Percentiles rank a stretch among this genome's conserved stretches.
Evolutionary conservation across 148 eudicot species (phyloP).

Genomic region (Chenopodium quinoa): DNA sequence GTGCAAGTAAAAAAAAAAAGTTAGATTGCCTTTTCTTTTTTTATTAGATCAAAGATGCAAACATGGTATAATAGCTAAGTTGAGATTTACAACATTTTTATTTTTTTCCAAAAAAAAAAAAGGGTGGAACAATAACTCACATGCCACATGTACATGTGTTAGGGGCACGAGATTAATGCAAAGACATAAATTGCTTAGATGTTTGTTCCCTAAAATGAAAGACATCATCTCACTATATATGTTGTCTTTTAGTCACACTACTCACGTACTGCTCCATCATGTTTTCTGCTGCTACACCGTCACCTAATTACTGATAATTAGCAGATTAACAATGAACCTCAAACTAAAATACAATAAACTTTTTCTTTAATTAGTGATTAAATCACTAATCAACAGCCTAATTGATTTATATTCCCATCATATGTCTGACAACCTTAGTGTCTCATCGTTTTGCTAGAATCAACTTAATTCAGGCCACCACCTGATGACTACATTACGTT

Average conservation of each 20-base stretch:
- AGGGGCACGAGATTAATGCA: not conserved
- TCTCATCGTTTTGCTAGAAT: not conserved
- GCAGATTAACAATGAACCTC: not conserved
- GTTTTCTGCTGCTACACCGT: not conserved
- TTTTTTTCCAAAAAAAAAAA: no score
- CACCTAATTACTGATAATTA: not conserved
- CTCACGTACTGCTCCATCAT: not conserved
- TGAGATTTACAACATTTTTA: not conserved
- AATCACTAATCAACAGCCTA: not conserved
- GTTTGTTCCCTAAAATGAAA: not conserved
- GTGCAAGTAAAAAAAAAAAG: not conserved
- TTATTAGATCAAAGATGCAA: not conserved
- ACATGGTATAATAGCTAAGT: not conserved
- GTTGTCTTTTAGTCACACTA: not conserved
- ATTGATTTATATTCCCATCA: not conserved
- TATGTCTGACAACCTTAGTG: not conserved
- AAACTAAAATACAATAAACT: not conserved
- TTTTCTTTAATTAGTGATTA: not conserved
- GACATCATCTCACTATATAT: not conserved
- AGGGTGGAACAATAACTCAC: not conserved
- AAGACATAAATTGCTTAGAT: slow-evolving; percentile 5
- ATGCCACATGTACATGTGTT: slow-evolving; percentile 13
- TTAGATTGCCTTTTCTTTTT: not conserved
- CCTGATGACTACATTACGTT: not conserved
- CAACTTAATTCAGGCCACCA: not conserved